phyloP scores from a whole-genome alignment of 2,329 filamentous ascomycete species.

The Rutstroemia sp. region DNA sequence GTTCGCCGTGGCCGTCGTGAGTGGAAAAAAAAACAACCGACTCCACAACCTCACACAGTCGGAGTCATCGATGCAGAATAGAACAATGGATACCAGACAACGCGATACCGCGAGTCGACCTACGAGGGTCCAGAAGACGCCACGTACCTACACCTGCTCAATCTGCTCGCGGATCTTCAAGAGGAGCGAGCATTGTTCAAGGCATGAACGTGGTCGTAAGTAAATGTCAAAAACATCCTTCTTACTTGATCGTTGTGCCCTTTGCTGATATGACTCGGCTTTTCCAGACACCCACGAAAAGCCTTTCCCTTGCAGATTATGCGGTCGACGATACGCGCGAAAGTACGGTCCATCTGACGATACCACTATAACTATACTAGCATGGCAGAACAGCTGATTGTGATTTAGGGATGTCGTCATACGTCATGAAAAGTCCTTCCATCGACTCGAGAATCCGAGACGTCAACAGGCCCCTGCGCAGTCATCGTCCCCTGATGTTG shows the following conservation, averaged over 20 bases:
- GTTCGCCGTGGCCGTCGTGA: neutral
- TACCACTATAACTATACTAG: too few species aligned
- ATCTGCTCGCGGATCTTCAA: slow-evolving; percentile 6
- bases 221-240: neutral
- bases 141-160: slow-evolving; percentile 9
- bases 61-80: neutral
- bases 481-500: slow-evolving; percentile 6
- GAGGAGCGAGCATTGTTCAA: slow-evolving; percentile 10
- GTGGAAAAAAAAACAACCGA: neutral
- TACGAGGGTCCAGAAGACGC: slow-evolving; percentile 3
- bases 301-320: slow-evolving; percentile 8
- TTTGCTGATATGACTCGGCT: slow-evolving; percentile 1
- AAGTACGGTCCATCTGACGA: slow-evolving; percentile 6
- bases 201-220: slow-evolving; percentile 10
- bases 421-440: slow-evolving; percentile 12
- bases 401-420: slow-evolving; percentile 9
- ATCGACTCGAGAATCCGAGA: slow-evolving; percentile 6
- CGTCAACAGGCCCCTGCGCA: neutral
- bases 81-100: slow-evolving; percentile 10
- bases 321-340: slow-evolving; percentile 9
- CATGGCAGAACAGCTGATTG: neutral
- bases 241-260: neutral
- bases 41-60: too few species aligned
- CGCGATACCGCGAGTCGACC: slow-evolving; percentile 2
- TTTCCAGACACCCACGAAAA: slow-evolving; percentile 9